Base-by-base conservation (phyloP, 1,284 basidiomycete species). In the Schizophyllum amplum region DNA sequence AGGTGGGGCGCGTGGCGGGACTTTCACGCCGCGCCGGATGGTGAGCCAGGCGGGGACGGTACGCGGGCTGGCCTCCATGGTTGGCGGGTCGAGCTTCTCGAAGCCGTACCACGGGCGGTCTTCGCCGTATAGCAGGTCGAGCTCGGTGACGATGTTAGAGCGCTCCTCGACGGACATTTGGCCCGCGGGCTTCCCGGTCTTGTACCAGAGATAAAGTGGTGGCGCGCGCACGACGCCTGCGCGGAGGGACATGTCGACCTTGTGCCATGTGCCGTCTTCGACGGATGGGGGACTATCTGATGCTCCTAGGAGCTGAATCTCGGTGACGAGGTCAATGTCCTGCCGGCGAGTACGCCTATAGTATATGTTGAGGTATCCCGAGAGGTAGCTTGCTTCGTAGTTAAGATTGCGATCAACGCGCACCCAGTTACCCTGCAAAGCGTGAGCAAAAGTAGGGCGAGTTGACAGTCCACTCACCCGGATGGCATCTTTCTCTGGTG, bases 91-190 rank as follows among this genome's bases (percentile, higher is more conserved):
- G 1, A 93, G 65, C 63, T 80, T 84, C 63, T 90, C 79, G 66
- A 94, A 96, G 0, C 92, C 93, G 63, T 84, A 93, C 82, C 90
- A 92, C 0, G 91, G 83, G 5, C 79, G 75, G 55, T 86, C 84
- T 52, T 89, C 84, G 3, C 94, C 94, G 65, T 85, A 95, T 0
- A 90, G 70, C 1, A 95, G 77, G 67, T 95, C 92, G n/a, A 96
- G 62, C 69, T 97, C 93, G 0, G 92, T 96, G 62, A 97, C 83
- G 20, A 92, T 72, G 50, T 83, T 74, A 49, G 74, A 66, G 57
- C 78, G 81, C 58, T 88, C 84, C n/a, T 77, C 75, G 20, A 74
- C 60, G 4, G 71, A 74, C 78, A 88, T 82, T 49, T 85, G 75
- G 22, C 69, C 73, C 59, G 81, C 72, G 3, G 82, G 80, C 66